Evolutionary conservation across 2,329 filamentous ascomycete genomes (phyloP), one percentile per base, ranked within the genome.

Genomic region (Hypoxylon sp.): DNA sequence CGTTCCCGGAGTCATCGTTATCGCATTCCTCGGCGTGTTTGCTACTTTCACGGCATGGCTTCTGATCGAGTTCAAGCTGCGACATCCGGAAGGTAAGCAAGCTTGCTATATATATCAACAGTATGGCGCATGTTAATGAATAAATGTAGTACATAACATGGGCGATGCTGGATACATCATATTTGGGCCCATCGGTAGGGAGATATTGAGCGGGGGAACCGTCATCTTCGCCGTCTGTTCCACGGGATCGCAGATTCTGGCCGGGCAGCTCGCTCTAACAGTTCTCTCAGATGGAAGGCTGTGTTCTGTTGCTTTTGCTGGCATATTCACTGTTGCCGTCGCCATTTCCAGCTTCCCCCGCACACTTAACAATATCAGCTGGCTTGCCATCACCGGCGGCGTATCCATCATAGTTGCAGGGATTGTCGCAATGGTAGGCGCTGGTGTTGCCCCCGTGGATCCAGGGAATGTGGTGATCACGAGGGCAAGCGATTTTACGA

Each of bases 91-190:
- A 52, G 76, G 76, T 69, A 68, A 69, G 65, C 68, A n/a, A 11
- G 41, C n/a, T n/a, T n/a, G n/a, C 21, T 9, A 25, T 25, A 25
- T 65, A 13, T 59, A 45, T 19, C 4, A 19, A 2, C 40, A 12
- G 7, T 36, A n/a, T 23, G 5, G 31, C 57, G n/a, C n/a, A n/a
- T n/a, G n/a, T n/a, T 64, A 17, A 63, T 26, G 7, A 67, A 34
- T 5, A 44, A 60, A 17, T 3, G 9, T 63, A 74, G 79, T 83
- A 2, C 81, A 83, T 59, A 77, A 76, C 41, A 82, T 83, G 69
- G 80, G 80, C 30, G 80, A 83, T 55, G 80, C 78, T 0, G 80
- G 80, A 11, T 67, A 67, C 30, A 75, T 82, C 42, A 70, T 84
- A 13, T 80, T 82, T 45, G 81, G 81, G 2, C 75, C 72, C 1